Evolutionary conservation across 352 stramenopile species (phyloP).

Genomic region (Blastocystis sp.): DNA sequence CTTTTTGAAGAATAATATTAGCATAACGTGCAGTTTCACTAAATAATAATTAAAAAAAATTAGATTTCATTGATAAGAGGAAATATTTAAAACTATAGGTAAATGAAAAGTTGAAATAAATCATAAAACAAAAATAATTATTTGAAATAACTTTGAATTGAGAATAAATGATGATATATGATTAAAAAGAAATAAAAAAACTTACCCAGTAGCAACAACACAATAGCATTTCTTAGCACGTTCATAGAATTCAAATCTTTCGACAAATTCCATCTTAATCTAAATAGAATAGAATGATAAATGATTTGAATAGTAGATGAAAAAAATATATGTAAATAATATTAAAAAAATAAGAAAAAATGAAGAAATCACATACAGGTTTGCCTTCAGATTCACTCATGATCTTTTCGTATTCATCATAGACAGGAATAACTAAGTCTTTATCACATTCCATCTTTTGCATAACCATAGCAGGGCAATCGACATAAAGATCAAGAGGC

Average conservation of each 20-base stretch:
- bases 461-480: slow-evolving; percentile 36
- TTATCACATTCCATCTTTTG: slow-evolving; percentile 37
- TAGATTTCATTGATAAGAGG: no score
- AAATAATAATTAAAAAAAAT: no score
- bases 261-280: slow-evolving; percentile 21
- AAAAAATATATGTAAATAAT: no score
- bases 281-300: no score
- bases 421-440: slow-evolving; percentile 36
- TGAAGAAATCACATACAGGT: not conserved
- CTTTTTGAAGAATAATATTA: slow-evolving; percentile 38
- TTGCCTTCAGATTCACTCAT: slow-evolving; percentile 21
- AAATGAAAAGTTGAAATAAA: no score
- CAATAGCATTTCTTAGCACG: slow-evolving; percentile 33
- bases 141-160: no score
- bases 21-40: slow-evolving; percentile 34
- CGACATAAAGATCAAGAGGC: slow-evolving; percentile 35
- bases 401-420: slow-evolving; percentile 33
- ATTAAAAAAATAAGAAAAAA: no score
- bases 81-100: no score
- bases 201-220: slow-evolving; percentile 32
- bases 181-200: not conserved
- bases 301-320: no score
- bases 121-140: no score
- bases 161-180: no score
- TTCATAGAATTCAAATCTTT: slow-evolving; percentile 37